Base-by-base conservation (phyloP, 1,284 basidiomycete species). In the Trichosporon inkin region DNA sequence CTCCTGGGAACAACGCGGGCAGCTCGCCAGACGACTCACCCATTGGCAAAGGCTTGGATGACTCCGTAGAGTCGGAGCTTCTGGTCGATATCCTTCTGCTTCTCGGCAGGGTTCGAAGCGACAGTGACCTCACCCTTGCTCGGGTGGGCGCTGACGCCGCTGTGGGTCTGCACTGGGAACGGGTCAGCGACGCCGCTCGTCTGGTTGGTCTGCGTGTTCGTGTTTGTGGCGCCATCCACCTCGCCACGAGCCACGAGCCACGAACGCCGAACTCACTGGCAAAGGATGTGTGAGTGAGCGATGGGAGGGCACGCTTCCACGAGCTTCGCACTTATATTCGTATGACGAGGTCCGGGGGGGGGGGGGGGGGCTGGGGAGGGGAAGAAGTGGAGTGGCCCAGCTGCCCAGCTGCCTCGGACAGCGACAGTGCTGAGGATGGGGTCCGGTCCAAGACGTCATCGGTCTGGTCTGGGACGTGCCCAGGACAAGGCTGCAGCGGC, bases 41-140 rank as follows among this genome's bases (percentile, higher is more conserved):
- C 89, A 60, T 85, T 81, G 55, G 87, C 83, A 70, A 93, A 85
- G 0, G 90, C 90, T 67, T 88, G 80, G 64, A 94, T 82, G 62
- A 88, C 84, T 68, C 87, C 88, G 70, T 86, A 92, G 59, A 93
- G 67, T 65, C 77, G 74, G 66, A 80, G 67, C 70, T 80, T 80
- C 58, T 78, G 64, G 55, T 77, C 71, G 38, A 80, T 66, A 64
- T 80, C 78, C 17, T 63, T 63, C 62, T 78, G 69, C 67, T 78
- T 73, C 64, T 71, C 66, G n/a, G 69, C 62, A 13, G 71, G 67
- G 44, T 71, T 68, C 32, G 68, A 68, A 13, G 77, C 71, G 39
- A 62, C 53, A 17, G 78, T 79, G 28, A 80, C 77, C 40, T 67
- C 71, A 62, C 71, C 71, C 62, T 70, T 72, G 54, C 66, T 40